These are phyloP conservation scores for Cadophora malorum DNA, from an alignment of 2,329 filamentous ascomycete genomes.

Conservation along the genomic window DNA sequence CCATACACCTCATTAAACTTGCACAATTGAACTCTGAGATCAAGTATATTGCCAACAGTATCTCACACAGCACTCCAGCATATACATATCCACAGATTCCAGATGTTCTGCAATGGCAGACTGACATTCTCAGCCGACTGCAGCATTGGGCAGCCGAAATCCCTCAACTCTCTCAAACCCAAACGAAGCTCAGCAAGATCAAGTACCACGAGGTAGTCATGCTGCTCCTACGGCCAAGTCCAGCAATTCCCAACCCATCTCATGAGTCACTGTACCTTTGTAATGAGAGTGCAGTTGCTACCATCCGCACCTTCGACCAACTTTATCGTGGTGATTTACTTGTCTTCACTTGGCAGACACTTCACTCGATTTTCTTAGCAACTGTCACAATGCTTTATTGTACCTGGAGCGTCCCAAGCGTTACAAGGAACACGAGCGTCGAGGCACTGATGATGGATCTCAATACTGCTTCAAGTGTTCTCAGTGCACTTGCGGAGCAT, in stretches of 20 bases:
- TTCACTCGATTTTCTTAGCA: slow-evolving; percentile 56
- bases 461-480: slow-evolving; percentile 16
- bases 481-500: slow-evolving; percentile 25
- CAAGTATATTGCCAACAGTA: slow-evolving; percentile 58
- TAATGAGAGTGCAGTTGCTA: slow-evolving; percentile 51
- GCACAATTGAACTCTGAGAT: slow-evolving; percentile 60
- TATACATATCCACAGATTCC: slow-evolving; percentile 56
- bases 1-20: slow-evolving; percentile 55
- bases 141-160: slow-evolving; percentile 50
- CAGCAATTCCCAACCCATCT: slow-evolving; percentile 56
- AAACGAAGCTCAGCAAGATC: slow-evolving; percentile 53
- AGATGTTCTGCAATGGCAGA: slow-evolving; percentile 55
- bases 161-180: slow-evolving; percentile 37
- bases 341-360: slow-evolving; percentile 55
- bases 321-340: slow-evolving; percentile 54
- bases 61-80: slow-evolving; percentile 53
- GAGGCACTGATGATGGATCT: slow-evolving; percentile 23
- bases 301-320: slow-evolving; percentile 50
- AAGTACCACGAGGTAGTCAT: slow-evolving; percentile 57
- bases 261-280: slow-evolving; percentile 50
- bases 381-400: slow-evolving; percentile 59
- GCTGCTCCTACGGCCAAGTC: slow-evolving; percentile 57
- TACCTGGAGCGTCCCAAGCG: slow-evolving; percentile 52
- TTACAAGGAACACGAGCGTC: slow-evolving; percentile 19
- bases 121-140: slow-evolving; percentile 49